These are phyloP conservation scores for Epichloe coenophiala DNA, from an alignment of 2,329 filamentous ascomycete species.

Conservation along the genomic window DNA sequence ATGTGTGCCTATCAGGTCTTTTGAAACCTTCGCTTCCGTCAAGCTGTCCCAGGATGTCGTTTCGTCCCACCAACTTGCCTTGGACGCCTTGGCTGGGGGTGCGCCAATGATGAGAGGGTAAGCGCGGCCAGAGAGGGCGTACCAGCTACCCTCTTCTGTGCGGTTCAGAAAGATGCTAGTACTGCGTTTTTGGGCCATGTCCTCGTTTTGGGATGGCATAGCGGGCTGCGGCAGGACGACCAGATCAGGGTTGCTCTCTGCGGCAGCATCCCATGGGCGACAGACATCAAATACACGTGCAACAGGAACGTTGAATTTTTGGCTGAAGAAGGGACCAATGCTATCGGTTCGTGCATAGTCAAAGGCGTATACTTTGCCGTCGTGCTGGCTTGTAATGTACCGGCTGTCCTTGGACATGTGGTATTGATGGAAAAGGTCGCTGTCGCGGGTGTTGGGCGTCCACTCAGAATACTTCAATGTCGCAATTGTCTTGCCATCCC, in stretches of 20 bases:
- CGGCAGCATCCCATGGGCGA: constrained; percentile 50
- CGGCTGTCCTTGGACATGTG: constrained; percentile 66
- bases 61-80: constrained; percentile 34
- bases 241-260: constrained; percentile 57
- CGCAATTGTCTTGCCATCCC: constrained; percentile 62
- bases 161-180: constrained; percentile 73
- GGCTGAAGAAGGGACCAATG: constrained; percentile 47
- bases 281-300: constrained; percentile 83
- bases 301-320: constrained; percentile 63
- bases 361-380: constrained; percentile 72
- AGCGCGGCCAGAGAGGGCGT: constrained; percentile 72
- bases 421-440: constrained; percentile 77
- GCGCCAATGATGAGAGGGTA: constrained; percentile 77
- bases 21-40: constrained; percentile 35
- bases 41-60: constrained; percentile 25
- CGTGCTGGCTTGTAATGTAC: constrained; percentile 77
- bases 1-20: constrained; percentile 60
- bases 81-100: constrained; percentile 31
- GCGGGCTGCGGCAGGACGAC: constrained; percentile 77
- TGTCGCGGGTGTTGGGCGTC: constrained; percentile 83
- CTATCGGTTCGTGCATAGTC: constrained; percentile 46
- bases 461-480: constrained; percentile 90
- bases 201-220: constrained; percentile 42
- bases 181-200: constrained; percentile 37
- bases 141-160: constrained; percentile 81